phyloP scores from a whole-genome alignment of 1,284 basidiomycete species.

The Sporisorium sorghi region DNA sequence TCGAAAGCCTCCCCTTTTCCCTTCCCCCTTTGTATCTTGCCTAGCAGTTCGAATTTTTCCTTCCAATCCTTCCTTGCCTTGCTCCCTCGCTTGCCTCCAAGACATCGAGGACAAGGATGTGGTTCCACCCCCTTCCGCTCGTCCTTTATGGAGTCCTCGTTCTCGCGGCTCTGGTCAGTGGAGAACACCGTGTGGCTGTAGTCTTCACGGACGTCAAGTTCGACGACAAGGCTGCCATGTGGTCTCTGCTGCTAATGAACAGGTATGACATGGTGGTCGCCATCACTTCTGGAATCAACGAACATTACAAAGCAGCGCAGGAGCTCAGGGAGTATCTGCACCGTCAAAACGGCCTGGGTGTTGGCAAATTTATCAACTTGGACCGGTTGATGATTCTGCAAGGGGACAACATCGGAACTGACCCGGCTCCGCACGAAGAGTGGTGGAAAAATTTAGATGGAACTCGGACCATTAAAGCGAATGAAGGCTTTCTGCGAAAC shows the following conservation, averaged over 20 bases:
- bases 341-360: slow-evolving; percentile 10
- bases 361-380: not conserved
- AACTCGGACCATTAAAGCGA: not conserved
- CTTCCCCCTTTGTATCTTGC: not conserved
- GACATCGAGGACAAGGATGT: slow-evolving; percentile 7
- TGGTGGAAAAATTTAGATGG: slow-evolving; percentile 16
- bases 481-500: not conserved
- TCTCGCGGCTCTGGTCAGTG: not conserved
- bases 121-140: not conserved
- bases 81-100: not conserved
- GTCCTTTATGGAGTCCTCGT: not conserved
- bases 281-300: slow-evolving; percentile 31
- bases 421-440: slow-evolving; percentile 11
- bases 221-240: slow-evolving; percentile 46
- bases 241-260: slow-evolving; percentile 25
- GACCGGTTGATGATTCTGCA: slow-evolving; percentile 17
- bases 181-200: slow-evolving; percentile 7
- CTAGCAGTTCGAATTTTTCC: too few relatives aligned
- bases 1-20: not conserved
- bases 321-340: slow-evolving; percentile 20
- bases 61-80: too few relatives aligned
- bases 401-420: slow-evolving; percentile 1
- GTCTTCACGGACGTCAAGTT: slow-evolving; percentile 46
- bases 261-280: slow-evolving; percentile 27
- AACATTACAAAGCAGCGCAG: slow-evolving; percentile 20